Evolutionary conservation across 2,329 filamentous ascomycete genomes (phyloP).

Genomic region (Epichloe sibirici): DNA sequence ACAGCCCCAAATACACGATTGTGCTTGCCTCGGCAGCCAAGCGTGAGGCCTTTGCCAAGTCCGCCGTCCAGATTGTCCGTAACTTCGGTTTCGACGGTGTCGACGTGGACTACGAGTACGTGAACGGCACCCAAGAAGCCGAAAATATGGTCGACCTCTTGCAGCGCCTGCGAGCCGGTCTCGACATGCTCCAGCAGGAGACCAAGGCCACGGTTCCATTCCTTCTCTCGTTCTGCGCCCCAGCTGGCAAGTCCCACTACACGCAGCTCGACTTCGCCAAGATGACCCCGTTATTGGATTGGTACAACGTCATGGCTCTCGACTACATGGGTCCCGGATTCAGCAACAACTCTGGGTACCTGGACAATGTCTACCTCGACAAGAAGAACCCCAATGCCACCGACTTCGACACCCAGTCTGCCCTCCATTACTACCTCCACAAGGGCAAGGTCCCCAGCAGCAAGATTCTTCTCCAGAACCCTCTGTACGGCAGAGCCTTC

Average conservation of each 20-base stretch:
- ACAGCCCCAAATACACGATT: constrained; percentile 47
- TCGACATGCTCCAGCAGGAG: constrained; percentile 28
- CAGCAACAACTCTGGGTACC: constrained; percentile 50
- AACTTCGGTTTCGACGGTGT: constrained; percentile 51
- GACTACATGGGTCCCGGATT: constrained; percentile 55
- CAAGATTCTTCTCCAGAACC: constrained; percentile 66
- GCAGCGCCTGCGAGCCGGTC: constrained; percentile 26
- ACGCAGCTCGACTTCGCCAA: constrained; percentile 34
- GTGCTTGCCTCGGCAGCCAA: constrained; percentile 50
- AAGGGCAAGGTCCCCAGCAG: constrained; percentile 39
- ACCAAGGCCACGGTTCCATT: constrained; percentile 33
- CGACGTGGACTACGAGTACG: constrained; percentile 47
- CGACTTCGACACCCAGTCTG: constrained; percentile 55
- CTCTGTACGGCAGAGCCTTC: constrained; percentile 68
- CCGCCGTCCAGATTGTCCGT: constrained; percentile 55
- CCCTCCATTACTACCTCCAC: constrained; percentile 39
- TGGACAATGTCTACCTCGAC: constrained; percentile 54
- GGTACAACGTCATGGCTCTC: constrained; percentile 55
- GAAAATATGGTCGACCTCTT: constrained; percentile 30
- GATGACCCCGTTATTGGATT: constrained; percentile 45
- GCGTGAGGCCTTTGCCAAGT: constrained; percentile 52
- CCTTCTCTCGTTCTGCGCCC: constrained; percentile 35
- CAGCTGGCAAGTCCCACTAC: constrained; percentile 37
- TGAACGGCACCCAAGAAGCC: constrained; percentile 25
- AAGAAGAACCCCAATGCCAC: constrained; percentile 41